A percentile compares a stretch with the other conserved stretches of the same genome.
Evolutionary conservation across 192 early-diverging fungal genomes (phyloP).

Genomic region (Coemansia sp.): DNA sequence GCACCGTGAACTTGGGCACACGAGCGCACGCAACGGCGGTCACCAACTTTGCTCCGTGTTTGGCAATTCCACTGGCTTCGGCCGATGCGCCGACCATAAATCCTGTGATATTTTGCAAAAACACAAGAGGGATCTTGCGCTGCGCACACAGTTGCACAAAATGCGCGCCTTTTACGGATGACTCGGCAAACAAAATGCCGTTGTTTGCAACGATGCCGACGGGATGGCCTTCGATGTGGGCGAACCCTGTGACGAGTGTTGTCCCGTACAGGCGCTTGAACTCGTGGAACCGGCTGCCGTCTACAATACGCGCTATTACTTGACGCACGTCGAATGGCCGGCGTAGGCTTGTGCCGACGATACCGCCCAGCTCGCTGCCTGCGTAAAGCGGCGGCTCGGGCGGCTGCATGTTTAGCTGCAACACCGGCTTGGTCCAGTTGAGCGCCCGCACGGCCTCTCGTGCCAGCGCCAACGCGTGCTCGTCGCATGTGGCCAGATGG

Average conservation of each 20-base stretch:
- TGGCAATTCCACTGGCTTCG: conserved; percentile 95
- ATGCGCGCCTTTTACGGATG: conserved; percentile 92
- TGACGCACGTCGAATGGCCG: conserved; percentile 87
- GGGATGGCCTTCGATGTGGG: conserved; percentile 83
- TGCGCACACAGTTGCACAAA: conserved; percentile 92
- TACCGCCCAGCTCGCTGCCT: conserved; percentile 83
- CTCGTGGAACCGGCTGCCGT: conserved; percentile 86
- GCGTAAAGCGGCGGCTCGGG: conserved; percentile 80
- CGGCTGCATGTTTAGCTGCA: conserved; percentile 48
- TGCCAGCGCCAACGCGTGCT: conserved; percentile 81
- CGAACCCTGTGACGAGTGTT: conserved; percentile 87
- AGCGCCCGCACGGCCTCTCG: conserved; percentile 83
- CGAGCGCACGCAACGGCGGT: conserved; percentile 90
- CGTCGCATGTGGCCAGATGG: conserved; percentile 83
- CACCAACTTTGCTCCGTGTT: conserved; percentile 96
- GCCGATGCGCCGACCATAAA: conserved; percentile 96
- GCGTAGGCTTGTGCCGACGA: conserved; percentile 88
- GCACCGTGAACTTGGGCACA: conserved; percentile 92
- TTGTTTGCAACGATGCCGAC: conserved; percentile 96
- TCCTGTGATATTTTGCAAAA: conserved; percentile 95
- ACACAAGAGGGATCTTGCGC: conserved; percentile 83
- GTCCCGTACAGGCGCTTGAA: conserved; percentile 94
- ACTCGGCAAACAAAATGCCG: conserved; percentile 92
- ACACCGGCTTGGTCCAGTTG: conserved; percentile 67
- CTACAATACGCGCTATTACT: conserved; percentile 93